These are phyloP conservation scores for Vaccinium macrocarpon DNA, from an alignment of 148 eudicot genomes.

Conservation along the genomic window DNA sequence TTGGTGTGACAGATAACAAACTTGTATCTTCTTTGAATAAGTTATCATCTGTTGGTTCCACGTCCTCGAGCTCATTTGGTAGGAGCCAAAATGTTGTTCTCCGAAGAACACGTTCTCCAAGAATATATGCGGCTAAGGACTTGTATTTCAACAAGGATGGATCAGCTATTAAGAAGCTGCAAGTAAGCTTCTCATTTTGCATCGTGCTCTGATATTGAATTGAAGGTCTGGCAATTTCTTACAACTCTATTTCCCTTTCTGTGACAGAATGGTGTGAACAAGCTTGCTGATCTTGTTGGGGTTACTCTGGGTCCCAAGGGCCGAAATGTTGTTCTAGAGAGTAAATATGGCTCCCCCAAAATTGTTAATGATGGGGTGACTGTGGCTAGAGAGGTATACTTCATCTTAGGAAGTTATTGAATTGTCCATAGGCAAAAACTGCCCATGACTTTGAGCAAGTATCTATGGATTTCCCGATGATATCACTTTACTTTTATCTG, in stretches of 20 bases:
- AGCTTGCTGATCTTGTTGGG: slow-evolving; percentile 69
- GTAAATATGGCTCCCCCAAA: slow-evolving; percentile 50
- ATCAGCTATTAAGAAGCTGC: slow-evolving; percentile 50
- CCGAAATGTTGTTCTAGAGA: slow-evolving; percentile 61
- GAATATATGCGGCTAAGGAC: slow-evolving; percentile 36
- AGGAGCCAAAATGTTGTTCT: slow-evolving; percentile 18
- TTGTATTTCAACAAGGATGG: slow-evolving; percentile 56
- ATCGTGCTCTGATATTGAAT: background rate
- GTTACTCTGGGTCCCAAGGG: slow-evolving; percentile 69
- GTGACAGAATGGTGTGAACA: slow-evolving; percentile 53
- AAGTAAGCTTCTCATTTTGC: slow-evolving; percentile 23
- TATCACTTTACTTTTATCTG: background rate
- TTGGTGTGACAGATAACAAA: slow-evolving; percentile 39
- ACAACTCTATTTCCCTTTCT: background rate
- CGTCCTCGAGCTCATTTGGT: slow-evolving; percentile 28
- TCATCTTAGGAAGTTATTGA: background rate
- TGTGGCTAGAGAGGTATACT: slow-evolving; percentile 53
- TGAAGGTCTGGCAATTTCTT: background rate
- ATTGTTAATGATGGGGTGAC: slow-evolving; percentile 46
- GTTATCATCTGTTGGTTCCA: slow-evolving; percentile 36
- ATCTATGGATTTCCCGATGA: background rate
- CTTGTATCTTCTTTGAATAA: slow-evolving; percentile 17
- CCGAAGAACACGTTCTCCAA: slow-evolving; percentile 29
- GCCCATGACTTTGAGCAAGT: background rate
- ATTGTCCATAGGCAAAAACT: background rate